phyloP scores from a whole-genome alignment of 2,329 filamentous ascomycete species.

The Clonostachys rosea region DNA sequence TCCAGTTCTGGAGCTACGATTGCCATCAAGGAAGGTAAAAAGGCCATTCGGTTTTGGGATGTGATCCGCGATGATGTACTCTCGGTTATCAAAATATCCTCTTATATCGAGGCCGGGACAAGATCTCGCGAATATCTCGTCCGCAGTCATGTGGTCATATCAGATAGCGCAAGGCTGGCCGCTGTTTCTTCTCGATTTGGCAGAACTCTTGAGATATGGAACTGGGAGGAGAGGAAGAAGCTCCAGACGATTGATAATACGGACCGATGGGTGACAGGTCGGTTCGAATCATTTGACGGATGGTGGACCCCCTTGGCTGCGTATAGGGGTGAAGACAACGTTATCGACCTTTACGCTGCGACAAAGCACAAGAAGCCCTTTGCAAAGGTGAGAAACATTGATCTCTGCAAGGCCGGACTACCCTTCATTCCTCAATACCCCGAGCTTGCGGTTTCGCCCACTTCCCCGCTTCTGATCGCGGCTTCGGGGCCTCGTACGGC shows the following conservation, averaged over 20 bases:
- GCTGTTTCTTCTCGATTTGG: constrained; percentile 31
- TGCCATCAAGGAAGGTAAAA: constrained; percentile 43
- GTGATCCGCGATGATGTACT: constrained; percentile 75
- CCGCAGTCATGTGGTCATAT: constrained; percentile 33
- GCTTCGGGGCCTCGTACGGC: constrained; percentile 32
- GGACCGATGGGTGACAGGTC: constrained; percentile 29
- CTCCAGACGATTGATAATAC: constrained; percentile 28
- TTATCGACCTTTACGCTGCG: constrained; percentile 24
- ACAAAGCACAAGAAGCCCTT: constrained; percentile 28
- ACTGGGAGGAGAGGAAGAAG: constrained; percentile 30
- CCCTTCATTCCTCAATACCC: constrained; percentile 30
- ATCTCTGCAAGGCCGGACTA: constrained; percentile 24
- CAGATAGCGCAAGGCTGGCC: constrained; percentile 26
- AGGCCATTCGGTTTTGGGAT: constrained; percentile 88
- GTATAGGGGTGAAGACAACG: constrained; percentile 21
- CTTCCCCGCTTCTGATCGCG: constrained; percentile 27
- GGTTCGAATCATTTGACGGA: constrained; percentile 25
- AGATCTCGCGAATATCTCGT: constrained; percentile 34
- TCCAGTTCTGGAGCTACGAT: constrained; percentile 22
- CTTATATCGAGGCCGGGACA: constrained; percentile 28
- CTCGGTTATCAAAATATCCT: constrained; percentile 27
- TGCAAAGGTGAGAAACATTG: constrained; percentile 23
- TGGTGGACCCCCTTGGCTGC: constrained; percentile 25
- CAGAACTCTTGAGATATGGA: constrained; percentile 29
- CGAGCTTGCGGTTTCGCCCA: constrained; percentile 31